Base-by-base conservation (phyloP, 768 basidiomycete species). In the Tubosaeta sp. region DNA sequence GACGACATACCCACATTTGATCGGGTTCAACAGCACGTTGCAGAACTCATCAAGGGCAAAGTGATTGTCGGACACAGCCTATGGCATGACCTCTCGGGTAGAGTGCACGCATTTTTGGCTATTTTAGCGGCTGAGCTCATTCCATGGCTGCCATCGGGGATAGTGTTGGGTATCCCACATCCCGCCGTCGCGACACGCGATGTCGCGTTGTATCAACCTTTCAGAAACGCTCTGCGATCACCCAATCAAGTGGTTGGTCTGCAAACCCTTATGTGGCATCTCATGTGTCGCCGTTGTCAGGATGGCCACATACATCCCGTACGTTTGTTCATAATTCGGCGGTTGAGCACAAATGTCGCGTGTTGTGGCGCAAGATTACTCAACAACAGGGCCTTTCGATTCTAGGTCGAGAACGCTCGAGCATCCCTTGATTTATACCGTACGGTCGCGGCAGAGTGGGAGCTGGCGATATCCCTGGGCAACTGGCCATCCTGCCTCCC, bases 31-130 rank as follows among this genome's bases (percentile, higher is more conserved):
- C 79, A 77, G 57, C 69, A 75, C 32, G 80, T 89, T 37, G 83
- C 86, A 1, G 79, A 76, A 49, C 67, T 84, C 54, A 79, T 91
- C 59, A 79, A 81, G 63, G 84, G 80, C 48, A 88, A 86, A 65
- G 74, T 86, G 35, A 67, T 91, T 44, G 80, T 92, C 26, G 89
- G 90, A 17, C 86, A 92, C 67, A 74, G 80, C 63, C 73, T 91
- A 14, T 92, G 88, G 88, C 80, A 84, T 56, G 89, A 91, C 62
- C 77, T 91, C 29, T 86, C 87, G 45, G 88, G 88, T 86, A 67
- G 47, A 52, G 56, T 58, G 41, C 50, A 59, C 35, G 46, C 56
- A 44, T 33, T 26, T 50, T 42, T 42, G 39, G 38, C 45, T 33
- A 22, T 39, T 29, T 26, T 26, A 45, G 25, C 48, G 19, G 41